Percentiles rank a stretch among this genome's conserved stretches.
phyloP scores from a whole-genome alignment of 768 basidiomycete species.

The Boletales sp. region DNA sequence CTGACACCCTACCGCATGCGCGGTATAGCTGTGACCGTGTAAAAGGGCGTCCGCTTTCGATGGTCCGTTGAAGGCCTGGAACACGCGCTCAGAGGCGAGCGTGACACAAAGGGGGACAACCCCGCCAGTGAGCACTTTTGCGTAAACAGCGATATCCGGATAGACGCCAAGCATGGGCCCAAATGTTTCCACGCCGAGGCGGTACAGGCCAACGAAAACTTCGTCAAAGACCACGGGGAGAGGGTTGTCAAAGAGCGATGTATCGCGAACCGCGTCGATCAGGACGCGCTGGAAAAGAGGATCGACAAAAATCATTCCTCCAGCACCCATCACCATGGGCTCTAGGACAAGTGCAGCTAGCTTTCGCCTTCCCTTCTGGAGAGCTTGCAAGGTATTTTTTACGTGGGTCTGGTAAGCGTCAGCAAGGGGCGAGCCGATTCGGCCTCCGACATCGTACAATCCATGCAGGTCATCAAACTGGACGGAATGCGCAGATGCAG shows the following conservation, averaged over 20 bases:
- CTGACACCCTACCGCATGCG: conserved; percentile 89
- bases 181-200: conserved; percentile 70
- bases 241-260: conserved; percentile 39
- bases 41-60: conserved; percentile 82
- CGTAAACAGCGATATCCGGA: conserved; percentile 90
- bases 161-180: conserved; percentile 61
- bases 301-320: conserved; percentile 96
- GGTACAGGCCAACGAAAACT: conserved; percentile 91
- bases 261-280: conserved; percentile 71
- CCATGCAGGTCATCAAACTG: conserved; percentile 44
- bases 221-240: conserved; percentile 95
- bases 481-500: conserved; percentile 21
- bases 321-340: conserved; percentile 91
- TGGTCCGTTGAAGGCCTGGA: conserved; percentile 70
- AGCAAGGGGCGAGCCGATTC: conserved; percentile 62
- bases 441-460: conserved; percentile 66
- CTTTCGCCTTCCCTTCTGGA: conserved; percentile 36
- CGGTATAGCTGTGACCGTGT: conserved; percentile 96
- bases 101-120: conserved; percentile 85
- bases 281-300: conserved; percentile 91
- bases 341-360: conserved; percentile 84
- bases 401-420: conserved; percentile 61
- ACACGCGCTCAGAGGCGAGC: conserved; percentile 76
- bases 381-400: conserved; percentile 44
- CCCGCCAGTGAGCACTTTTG: conserved; percentile 93